Evolutionary conservation across 176 grass and related monocot species (phyloP).

Genomic region (Pontederia paniculata): DNA sequence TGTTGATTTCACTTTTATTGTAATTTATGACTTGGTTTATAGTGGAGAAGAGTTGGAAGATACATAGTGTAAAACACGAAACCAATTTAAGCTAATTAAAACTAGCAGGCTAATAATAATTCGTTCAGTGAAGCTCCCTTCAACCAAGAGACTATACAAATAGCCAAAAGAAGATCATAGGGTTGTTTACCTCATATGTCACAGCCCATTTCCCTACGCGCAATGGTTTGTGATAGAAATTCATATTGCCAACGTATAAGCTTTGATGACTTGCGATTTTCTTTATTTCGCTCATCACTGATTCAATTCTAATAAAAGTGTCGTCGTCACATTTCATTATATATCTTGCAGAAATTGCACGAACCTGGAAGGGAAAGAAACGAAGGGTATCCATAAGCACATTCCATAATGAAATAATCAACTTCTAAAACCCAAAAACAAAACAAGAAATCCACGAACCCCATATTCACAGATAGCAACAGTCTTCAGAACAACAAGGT

Average conservation of each 20-base stretch:
- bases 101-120: too few species aligned
- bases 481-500: conserved; percentile 10
- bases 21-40: too few species aligned
- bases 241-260: conserved; percentile 81
- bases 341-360: conserved; percentile 51
- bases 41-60: too few species aligned
- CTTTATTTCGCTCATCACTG: conserved; percentile 55
- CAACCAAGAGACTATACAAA: background rate
- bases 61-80: too few species aligned
- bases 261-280: conserved; percentile 45
- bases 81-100: too few species aligned
- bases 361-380: conserved; percentile 32
- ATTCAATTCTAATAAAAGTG: conserved; percentile 78
- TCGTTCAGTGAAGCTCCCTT: background rate
- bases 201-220: conserved; percentile 84
- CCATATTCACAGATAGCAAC: conserved; percentile 7
- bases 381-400: background rate
- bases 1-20: too few species aligned
- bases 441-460: background rate
- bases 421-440: background rate
- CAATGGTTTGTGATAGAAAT: conserved; percentile 83
- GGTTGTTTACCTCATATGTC: conserved; percentile 64
- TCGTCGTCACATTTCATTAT: conserved; percentile 99
- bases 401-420: background rate
- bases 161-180: background rate